Base-by-base conservation (phyloP, 2,329 filamentous ascomycete genomes). In the Neofusicoccum umdonicola region DNA sequence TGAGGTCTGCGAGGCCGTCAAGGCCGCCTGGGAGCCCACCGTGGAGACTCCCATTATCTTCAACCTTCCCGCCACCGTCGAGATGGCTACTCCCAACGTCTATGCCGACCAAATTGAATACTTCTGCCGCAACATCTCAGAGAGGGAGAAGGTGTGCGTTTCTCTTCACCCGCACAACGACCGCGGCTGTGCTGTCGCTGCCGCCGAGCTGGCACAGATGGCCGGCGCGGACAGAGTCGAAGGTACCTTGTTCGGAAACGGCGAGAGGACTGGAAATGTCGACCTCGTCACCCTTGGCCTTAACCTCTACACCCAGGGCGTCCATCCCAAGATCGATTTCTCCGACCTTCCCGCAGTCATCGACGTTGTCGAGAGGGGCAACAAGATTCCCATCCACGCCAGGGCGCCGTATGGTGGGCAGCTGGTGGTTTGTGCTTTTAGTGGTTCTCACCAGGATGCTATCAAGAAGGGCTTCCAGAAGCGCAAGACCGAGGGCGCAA, bases 81-180 rank as follows among this genome's bases (percentile, higher is more conserved):
- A 99, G 80, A 89, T 97, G 88, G 81, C 92, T 0, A 97, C 95
- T 0, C 93, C 93, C 39, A 99, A 99, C 76, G 86, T 97, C 54
- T 99, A 95, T 76, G 95, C 95, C 57, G 95, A 99, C 74, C 90
- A 96, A 80, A 91, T 99, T 67, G 95, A 99, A 77, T 96, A 92
- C 80, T 99, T 99, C 79, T 96, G 92, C 82, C 87, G 84, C 61
- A 85, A 94, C 75, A 93, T 98, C 74, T 85, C 85, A 0, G 90
- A 97, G 77, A 85, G 93, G 61, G 90, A 97, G 72, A 95, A 93
- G 81, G 85, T 97, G 58, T 91, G 89, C 71, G 90, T 98, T 13
- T 96, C 91, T 67, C 85, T 98, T 62, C 95, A 98, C 77, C 91
- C 92, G 8, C 94, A 99, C 80, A 98, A 98, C 74, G 95, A 98